These are phyloP conservation scores for Chrysoporthe austroafricana DNA, from an alignment of 2,329 filamentous ascomycete species.

Conservation along the genomic window DNA sequence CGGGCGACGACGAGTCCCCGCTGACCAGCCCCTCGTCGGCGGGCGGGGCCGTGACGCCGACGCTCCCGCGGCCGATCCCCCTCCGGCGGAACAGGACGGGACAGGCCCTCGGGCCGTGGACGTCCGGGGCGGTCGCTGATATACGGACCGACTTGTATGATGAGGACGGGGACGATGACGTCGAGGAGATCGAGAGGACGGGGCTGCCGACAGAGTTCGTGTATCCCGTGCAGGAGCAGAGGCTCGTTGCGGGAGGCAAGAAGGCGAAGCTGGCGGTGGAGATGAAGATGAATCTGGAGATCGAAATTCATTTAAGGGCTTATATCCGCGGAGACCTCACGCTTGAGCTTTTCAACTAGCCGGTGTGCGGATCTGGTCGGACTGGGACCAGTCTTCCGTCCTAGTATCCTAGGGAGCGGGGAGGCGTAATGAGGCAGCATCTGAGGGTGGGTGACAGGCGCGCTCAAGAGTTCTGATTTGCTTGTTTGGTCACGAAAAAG, in stretches of 20 bases:
- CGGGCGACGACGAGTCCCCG: background rate
- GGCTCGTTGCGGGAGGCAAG: slow-evolving; percentile 24
- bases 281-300: slow-evolving; percentile 67
- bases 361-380: background rate
- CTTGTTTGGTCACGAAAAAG: background rate
- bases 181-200: slow-evolving; percentile 1
- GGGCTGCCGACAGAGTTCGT: slow-evolving; percentile 1
- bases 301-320: slow-evolving; percentile 71
- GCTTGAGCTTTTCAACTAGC: slow-evolving; percentile 49
- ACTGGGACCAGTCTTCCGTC: background rate
- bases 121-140: slow-evolving; percentile 10
- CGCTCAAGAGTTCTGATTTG: background rate
- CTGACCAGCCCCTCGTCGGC: slow-evolving; percentile 10
- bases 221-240: background rate
- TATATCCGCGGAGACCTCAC: slow-evolving; percentile 71
- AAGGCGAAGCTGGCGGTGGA: slow-evolving; percentile 34
- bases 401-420: background rate
- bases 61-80: slow-evolving; percentile 6
- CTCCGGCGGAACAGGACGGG: slow-evolving; percentile 10
- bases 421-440: background rate
- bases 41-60: slow-evolving; percentile 7
- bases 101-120: slow-evolving; percentile 20
- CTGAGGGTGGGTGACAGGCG: background rate
- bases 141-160: slow-evolving; percentile 14
- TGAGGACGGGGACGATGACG: background rate